Evolutionary conservation across 495 filamentous ascomycete genomes (phyloP), one percentile per base, ranked within the genome.

Genomic region (Stereocaulon alpinum): DNA sequence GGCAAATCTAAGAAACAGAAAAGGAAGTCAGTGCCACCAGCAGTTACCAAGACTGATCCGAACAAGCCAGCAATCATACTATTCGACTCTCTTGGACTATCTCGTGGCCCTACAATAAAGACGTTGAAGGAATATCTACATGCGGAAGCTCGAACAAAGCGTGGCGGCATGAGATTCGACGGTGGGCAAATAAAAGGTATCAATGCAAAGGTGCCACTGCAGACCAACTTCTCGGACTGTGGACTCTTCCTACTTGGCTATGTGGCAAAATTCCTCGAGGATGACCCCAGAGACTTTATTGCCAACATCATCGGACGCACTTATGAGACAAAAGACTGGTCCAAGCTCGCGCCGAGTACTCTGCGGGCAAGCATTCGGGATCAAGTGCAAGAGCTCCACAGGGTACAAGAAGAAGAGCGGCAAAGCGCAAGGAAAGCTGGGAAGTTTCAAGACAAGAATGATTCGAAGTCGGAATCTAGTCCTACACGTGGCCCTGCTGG

Each of bases 181-280:
- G 63, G 64, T 24, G 73, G 71, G 3, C 58, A 71, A 0, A 70
- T 84, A 20, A 72, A 84, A 63, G 86, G 86, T 27, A 82, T 87
- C 71, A 88, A 78, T 59, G 88, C 83, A 24, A 81, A 77, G 47
- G 84, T 94, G 20, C 93, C 94, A 2, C 67, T 81, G 54, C 93
- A 98, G 70, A 73, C 81, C 15, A 98, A 97, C 63, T 86, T 75
- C 66, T 91, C 80, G 44, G 93, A 98, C 69, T 98, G 93, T 67
- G 93, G 93, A 3, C 69, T 96, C 2, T 97, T 83, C 68, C 72
- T 97, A 10, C 71, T 96, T 11, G 86, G 82, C 4, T 98, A 97
- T 62, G 69, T 93, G 29, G 81, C 88, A 63, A 83, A 85, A 62
- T 96, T 98, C 59, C 77, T 91, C 3, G 71, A 80, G 53, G 51